Base-by-base conservation (phyloP, 2,329 filamentous ascomycete species). In the Aspergillus aculeatus region DNA sequence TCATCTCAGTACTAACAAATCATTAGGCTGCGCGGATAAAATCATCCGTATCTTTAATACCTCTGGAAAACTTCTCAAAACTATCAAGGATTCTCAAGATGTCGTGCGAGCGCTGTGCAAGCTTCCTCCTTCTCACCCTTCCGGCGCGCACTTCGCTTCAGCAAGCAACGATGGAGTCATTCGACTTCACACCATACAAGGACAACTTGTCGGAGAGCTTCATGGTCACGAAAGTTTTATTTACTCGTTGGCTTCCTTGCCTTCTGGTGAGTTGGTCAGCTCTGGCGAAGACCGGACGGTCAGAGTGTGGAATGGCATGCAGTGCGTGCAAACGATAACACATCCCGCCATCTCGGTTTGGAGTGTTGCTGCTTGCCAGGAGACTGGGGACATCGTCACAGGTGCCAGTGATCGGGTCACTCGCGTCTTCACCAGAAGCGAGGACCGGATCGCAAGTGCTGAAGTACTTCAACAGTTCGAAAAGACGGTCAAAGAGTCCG, bases 301-400 rank as follows among this genome's bases (percentile, higher is more conserved):
- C 35, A 86, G 92, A 55, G 81, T 99, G 72, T 99, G 96, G 95
- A 88, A 85, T 66, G 90, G 89, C 49, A 84, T 81, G 14, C 83
- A 92, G 58, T 98, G 94, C 73, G 79, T 96, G 50, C 95, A 99
- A 76, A 97, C 94, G 44, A 98, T 99, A 64, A 97, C 94, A 1
- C 92, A 97, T 70, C 95, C 95, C 11, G 95, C 95, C 10, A 96
- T 98, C 57, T 98, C 94, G 0, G 93, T 99, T 5, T 99, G 95
- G 95, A 83, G 86, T 14, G 92, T 99, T 19, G 90, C 92, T n/a
- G 90, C 86, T 11, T 95, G 91, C 70, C 72, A 83, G 0, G 86
- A 91, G 63, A 96, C 86, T 51, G 94, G 95, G 23, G 96, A 99
- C 69, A 94, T 99, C 62, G 91, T 92, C n/a, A 91, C 91, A 2